Conservation (phyloP, 768 basidiomycete species). For the Phylloporus rhodoxanthus region DNA sequence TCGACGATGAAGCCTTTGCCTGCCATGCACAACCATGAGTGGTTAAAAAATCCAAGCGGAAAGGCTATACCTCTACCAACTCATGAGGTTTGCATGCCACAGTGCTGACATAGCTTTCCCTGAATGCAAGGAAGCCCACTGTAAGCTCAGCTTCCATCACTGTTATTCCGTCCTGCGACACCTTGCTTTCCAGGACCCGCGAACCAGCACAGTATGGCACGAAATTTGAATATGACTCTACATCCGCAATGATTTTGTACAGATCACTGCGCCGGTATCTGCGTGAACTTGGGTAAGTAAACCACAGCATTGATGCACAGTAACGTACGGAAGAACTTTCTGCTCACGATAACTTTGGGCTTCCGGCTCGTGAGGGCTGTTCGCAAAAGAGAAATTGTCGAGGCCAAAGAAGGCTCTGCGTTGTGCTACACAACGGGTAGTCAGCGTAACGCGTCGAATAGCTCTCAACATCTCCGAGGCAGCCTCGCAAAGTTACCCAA, state of each 20-base stretch:
- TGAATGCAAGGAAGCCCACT: conserved; percentile 82
- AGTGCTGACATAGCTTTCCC: conserved; percentile 80
- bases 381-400: conserved; percentile 42
- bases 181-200: conserved; percentile 43
- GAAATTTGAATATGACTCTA: conserved; percentile 79
- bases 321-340: conserved; percentile 83
- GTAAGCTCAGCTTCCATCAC: conserved; percentile 80
- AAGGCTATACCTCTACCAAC: conserved; percentile 56
- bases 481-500: not conserved
- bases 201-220: conserved; percentile 84
- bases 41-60: conserved; percentile 1
- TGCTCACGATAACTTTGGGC: conserved; percentile 71
- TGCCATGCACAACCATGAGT: conserved; percentile 26
- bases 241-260: conserved; percentile 82
- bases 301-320: conserved; percentile 2
- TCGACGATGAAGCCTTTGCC: conserved; percentile 69
- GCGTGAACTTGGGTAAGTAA: conserved; percentile 10
- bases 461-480: conserved; percentile 22
- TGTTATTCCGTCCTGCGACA: conserved; percentile 31
- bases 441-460: conserved; percentile 6
- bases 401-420: conserved; percentile 44
- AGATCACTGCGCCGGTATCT: conserved; percentile 78
- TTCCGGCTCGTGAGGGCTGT: conserved; percentile 32
- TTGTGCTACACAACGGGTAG: not conserved
- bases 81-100: conserved; percentile 77